Base-by-base conservation (phyloP, 1,284 basidiomycete genomes). In the Fomes fomentarius region DNA sequence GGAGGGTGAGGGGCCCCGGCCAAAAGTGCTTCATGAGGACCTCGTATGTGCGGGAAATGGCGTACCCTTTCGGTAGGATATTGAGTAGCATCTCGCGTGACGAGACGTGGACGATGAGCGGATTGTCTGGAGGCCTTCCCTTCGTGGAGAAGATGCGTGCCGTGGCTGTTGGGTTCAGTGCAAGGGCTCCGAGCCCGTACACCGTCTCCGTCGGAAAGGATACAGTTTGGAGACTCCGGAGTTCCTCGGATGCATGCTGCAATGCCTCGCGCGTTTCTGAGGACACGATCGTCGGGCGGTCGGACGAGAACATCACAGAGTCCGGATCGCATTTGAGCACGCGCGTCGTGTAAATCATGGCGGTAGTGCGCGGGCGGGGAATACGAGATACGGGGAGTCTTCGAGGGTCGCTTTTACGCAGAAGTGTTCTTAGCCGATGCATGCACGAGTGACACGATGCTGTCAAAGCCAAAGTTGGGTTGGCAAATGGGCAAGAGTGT, bases 171-270 rank as follows among this genome's bases (percentile, higher is more conserved):
- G 83, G 65, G 54, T 87, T 75, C 35, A 96, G 76, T 0, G 96
- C 95, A 34, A 89, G 78, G 0, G 94, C 97, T 21, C 93, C 97
- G 4, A 99, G 84, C 1, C 97, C 97, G 70, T 99, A 99, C 21
- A 99, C 97, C 0, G 97, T 99, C 74, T 99, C 97, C 26, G 97
- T 98, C 0, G 97, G 96, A 66, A 99, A 94, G 0, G 90, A 95
- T 37, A 99, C 93, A 14, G 63, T 62, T 41, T 66, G 58, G 17
- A 51, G 51, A 12, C 60, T 55, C 15, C 65, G 63, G 4, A 71
- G 61, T 12, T 63, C 54, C 17, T 60, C 44, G 5, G 67, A 59
- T 9, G 69, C 69, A n/a, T 51, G 54, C 17, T 58, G 54, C 39
- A 71, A 58, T 24, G 65, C 66, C 37, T 64, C 45, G 11, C 53